Evolutionary conservation across 2,329 filamentous ascomycete species (phyloP).

Genomic region (Penicillium sp.): DNA sequence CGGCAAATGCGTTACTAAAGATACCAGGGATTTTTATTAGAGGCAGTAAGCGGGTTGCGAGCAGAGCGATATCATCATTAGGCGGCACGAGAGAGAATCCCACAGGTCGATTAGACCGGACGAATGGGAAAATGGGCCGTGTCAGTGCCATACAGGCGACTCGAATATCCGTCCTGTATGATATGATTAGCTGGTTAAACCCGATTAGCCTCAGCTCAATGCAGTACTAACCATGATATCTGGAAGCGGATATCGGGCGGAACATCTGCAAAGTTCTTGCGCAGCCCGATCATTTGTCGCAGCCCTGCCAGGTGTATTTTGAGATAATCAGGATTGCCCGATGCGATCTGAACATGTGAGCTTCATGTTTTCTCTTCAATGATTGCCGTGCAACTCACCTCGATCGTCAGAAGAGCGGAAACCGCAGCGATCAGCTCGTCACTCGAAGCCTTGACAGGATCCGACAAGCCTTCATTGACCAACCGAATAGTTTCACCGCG

Average conservation of each 20-base stretch:
- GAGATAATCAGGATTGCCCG: conserved; percentile 44
- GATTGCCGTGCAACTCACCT: conserved; percentile 30
- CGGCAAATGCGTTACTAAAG: conserved; percentile 35
- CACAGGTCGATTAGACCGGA: conserved; percentile 39
- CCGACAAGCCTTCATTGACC: conserved; percentile 44
- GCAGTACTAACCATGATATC: conserved; percentile 41
- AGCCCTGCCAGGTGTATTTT: conserved; percentile 46
- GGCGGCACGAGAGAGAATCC: conserved; percentile 35
- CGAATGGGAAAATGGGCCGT: conserved; percentile 44
- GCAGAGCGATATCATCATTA: conserved; percentile 32
- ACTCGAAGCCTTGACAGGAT: conserved; percentile 43
- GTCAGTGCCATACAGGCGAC: conserved; percentile 44
- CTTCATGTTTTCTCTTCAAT: background rate
- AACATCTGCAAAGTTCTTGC: conserved; percentile 43
- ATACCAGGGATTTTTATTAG: conserved; percentile 40
- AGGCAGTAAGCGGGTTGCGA: conserved; percentile 39
- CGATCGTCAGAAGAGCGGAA: conserved; percentile 44
- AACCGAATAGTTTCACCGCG: conserved; percentile 45
- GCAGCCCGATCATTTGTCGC: conserved; percentile 44
- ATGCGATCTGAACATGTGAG: conserved; percentile 36
- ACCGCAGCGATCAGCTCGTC: conserved; percentile 46
- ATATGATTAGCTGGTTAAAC: conserved; percentile 6
- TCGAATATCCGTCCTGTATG: conserved; percentile 44
- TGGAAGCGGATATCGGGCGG: conserved; percentile 43
- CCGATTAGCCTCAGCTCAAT: too few species aligned